Evolutionary conservation across 2,329 filamentous ascomycete genomes (phyloP), one percentile per base, ranked within the genome.

Genomic region (Penicillium sp.): DNA sequence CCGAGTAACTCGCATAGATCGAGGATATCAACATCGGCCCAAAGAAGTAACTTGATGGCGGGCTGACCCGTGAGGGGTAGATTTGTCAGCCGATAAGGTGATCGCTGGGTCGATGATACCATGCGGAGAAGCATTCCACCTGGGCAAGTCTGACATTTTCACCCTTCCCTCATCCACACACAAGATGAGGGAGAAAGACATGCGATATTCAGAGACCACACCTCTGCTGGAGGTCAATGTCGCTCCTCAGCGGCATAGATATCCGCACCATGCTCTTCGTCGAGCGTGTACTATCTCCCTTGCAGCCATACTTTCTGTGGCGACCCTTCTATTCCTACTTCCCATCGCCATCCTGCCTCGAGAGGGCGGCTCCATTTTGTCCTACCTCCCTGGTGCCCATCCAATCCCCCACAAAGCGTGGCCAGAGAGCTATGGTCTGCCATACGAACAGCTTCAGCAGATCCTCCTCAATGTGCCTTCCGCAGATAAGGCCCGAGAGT

Each of bases 401-500:
- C 68, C 75, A 40, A 71, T 72, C 53, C 73, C 77, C 16, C 68
- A 76, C 48, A 46, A 60, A 10, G 67, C 70, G 41, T 79, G 76
- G 77, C 76, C 78, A 0, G 66, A 74, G 34, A 72, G 72, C 13
- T 59, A 73, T 40, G 81, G 82, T 15, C 66, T 87, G 45, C 74
- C 74, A 27, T 85, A 81, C 61, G 71, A 79, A n/a, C 77, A 84
- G 39, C 76, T 88, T 45, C 79, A 83, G 64, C 70, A 79, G 23
- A 78, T 86, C 40, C 72, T 87, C 29, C 71, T 79, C 5, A 74
- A 76, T 15, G 85, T 82, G 1, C 84, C 85, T 0, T 77, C 79
- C 43, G 77, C 80, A 38, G 75, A 78, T 16, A 83, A 83, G 60
- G 83, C 83, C 9, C 80, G 83, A 61, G 85, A 91, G 75, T 92